phyloP scores from a whole-genome alignment of 257 asterid species.

The Solanum paucissectum region DNA sequence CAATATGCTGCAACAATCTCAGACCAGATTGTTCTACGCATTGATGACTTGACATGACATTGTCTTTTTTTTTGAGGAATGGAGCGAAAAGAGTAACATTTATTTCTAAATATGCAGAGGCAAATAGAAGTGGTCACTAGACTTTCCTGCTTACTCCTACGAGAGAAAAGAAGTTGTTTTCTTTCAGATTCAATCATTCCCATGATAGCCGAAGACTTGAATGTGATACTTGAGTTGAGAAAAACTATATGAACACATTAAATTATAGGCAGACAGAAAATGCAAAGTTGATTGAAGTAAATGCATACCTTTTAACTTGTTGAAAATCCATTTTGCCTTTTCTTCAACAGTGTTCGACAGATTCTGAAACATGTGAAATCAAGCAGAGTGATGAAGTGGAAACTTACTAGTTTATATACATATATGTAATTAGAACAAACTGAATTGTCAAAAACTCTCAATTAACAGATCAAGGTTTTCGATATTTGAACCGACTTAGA shows the following conservation, averaged over 20 bases:
- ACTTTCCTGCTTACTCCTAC: neutral
- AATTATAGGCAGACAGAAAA: neutral
- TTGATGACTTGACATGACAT: too few species aligned
- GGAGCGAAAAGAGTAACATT: too few species aligned
- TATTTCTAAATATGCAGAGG: too few species aligned
- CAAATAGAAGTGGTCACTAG: too few species aligned
- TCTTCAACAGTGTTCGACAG: conserved; percentile 80
- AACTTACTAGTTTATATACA: neutral
- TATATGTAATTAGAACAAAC: neutral
- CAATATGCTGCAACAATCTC: too few species aligned
- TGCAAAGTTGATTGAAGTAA: neutral
- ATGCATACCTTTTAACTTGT: conserved; percentile 80
- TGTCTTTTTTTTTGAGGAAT: too few species aligned
- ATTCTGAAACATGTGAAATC: conserved; percentile 34
- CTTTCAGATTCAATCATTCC: neutral
- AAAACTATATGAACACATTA: neutral
- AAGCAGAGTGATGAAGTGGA: neutral
- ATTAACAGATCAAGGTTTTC: neutral
- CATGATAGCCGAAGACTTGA: neutral
- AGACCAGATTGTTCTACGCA: too few species aligned
- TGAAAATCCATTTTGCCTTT: conserved; percentile 95
- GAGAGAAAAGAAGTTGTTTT: neutral
- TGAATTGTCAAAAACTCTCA: neutral
- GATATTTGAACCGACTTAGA: neutral
- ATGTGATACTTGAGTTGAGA: neutral